Evolutionary conservation across 495 filamentous ascomycete species (phyloP).

Genomic region (Niebla homalea): DNA sequence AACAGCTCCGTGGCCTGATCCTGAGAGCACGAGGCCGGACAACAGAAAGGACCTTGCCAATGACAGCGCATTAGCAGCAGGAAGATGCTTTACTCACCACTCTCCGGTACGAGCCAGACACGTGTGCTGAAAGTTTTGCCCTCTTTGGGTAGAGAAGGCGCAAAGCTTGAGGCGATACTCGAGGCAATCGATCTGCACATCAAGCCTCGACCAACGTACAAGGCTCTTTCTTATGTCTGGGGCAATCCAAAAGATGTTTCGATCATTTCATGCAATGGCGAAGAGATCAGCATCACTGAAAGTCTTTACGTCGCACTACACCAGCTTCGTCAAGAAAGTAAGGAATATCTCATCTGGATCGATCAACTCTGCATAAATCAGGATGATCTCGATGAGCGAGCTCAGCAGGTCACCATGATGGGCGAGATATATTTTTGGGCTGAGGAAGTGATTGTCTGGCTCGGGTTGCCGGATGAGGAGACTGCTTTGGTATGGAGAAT

Average conservation of each 20-base stretch:
- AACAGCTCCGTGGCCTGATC: too few species aligned
- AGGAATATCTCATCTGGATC: constrained; percentile 6
- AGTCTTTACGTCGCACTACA: background rate
- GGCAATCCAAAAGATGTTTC: background rate
- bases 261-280: background rate
- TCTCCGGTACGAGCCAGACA: background rate
- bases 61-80: background rate
- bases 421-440: constrained; percentile 23
- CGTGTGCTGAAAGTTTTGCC: background rate
- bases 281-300: background rate
- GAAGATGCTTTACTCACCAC: background rate
- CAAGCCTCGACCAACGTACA: background rate
- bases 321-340: background rate
- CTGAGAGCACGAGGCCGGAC: background rate
- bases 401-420: constrained; percentile 24
- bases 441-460: constrained; percentile 21
- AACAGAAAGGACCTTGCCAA: background rate
- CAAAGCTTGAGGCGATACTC: background rate
- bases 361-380: constrained; percentile 31
- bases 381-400: constrained; percentile 18
- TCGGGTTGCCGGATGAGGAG: constrained; percentile 16
- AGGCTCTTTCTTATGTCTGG: background rate
- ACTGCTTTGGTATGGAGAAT: background rate
- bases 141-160: background rate
- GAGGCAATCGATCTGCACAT: background rate